Conservation (phyloP, 176 grass and related monocot genomes). For the Eragrostis nindensis region DNA sequence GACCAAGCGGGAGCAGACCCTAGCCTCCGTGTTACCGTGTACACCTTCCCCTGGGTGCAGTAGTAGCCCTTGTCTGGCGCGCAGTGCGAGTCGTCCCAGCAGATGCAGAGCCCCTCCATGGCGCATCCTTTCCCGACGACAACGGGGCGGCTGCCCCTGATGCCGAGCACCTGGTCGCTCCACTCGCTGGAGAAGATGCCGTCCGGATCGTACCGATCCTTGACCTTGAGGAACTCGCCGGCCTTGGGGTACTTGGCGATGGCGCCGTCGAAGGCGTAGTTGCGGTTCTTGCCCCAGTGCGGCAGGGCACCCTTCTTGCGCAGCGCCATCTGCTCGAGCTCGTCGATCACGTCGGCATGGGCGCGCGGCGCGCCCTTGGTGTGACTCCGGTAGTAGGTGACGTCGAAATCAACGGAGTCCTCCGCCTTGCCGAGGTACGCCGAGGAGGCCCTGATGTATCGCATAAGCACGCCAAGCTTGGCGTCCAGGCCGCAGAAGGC, state of each 20-base stretch:
- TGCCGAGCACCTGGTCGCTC: constrained; percentile 69
- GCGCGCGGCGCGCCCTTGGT: neutral
- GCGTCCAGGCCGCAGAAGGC: constrained; percentile 54
- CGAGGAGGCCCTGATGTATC: constrained; percentile 47
- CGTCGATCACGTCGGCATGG: constrained; percentile 31
- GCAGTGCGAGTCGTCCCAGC: constrained; percentile 45
- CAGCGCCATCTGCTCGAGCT: constrained; percentile 32
- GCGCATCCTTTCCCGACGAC: constrained; percentile 20
- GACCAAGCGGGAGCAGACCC: constrained; percentile 21
- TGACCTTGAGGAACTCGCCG: constrained; percentile 43
- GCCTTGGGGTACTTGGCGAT: constrained; percentile 35
- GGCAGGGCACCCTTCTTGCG: constrained; percentile 55
- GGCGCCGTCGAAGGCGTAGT: constrained; percentile 57
- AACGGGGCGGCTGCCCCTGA: constrained; percentile 25
- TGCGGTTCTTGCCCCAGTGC: constrained; percentile 77
- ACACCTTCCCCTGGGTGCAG: constrained; percentile 42
- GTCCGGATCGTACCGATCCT: constrained; percentile 49
- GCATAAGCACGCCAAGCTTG: constrained; percentile 49
- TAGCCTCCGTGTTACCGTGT: constrained; percentile 35
- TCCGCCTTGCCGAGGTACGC: constrained; percentile 60
- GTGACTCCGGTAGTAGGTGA: constrained; percentile 57
- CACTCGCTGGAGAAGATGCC: constrained; percentile 78
- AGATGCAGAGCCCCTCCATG: constrained; percentile 52
- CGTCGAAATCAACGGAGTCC: constrained; percentile 56
- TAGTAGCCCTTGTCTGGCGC: constrained; percentile 44